A percentile compares a stretch with the other conserved stretches of the same genome.
Evolutionary conservation across 192 early-diverging fungal genomes (phyloP).

Genomic region (Haplosporangium gracile): DNA sequence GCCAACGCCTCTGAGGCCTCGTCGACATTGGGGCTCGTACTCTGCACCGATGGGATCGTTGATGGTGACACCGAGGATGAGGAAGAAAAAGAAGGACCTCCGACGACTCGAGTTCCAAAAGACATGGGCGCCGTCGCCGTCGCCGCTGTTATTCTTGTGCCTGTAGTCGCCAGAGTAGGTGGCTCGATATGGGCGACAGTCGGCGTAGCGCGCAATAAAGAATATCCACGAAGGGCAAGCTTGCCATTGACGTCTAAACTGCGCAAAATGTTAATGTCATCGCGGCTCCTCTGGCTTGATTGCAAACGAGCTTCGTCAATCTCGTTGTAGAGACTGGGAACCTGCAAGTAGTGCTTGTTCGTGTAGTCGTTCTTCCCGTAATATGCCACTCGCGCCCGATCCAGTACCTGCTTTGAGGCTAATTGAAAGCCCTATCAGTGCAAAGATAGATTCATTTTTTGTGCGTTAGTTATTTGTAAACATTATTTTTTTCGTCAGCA

Average conservation of each 20-base stretch:
- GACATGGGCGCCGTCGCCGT: neutral
- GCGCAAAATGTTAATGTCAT: neutral
- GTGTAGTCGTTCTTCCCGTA: neutral
- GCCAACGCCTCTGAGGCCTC: neutral
- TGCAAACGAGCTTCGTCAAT: neutral
- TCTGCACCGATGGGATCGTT: neutral
- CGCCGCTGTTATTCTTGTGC: neutral
- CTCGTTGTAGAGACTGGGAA: neutral
- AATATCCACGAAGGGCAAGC: neutral
- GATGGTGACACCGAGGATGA: neutral
- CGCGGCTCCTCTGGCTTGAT: neutral
- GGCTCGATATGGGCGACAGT: neutral
- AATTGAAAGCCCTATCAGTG: slow-evolving; percentile 31
- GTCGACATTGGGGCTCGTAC: neutral
- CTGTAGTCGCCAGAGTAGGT: neutral
- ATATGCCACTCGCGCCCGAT: slow-evolving; percentile 7
- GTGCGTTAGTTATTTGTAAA: too few relatives aligned
- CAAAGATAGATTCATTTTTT: too few relatives aligned
- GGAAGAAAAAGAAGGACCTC: neutral
- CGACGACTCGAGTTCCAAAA: neutral
- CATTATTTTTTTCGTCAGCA: too few relatives aligned
- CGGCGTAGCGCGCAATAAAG: neutral
- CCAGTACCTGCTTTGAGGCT: slow-evolving; percentile 24
- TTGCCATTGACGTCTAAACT: neutral
- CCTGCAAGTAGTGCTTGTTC: neutral